phyloP scores from a whole-genome alignment of 2,329 filamentous ascomycete genomes.

The Pestalotiopsis sp. region DNA sequence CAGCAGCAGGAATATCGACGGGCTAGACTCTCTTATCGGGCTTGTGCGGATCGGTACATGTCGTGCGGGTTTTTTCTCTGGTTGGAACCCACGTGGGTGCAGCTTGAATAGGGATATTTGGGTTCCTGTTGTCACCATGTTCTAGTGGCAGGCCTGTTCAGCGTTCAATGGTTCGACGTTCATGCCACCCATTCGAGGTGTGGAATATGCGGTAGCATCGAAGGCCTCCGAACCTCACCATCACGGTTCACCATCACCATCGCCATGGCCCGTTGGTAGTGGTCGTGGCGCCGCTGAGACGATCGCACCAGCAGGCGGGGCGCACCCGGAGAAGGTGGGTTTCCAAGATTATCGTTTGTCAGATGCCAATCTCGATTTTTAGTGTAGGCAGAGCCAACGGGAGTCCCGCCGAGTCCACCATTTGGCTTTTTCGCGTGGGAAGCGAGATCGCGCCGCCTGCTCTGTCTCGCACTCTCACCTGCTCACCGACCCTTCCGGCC shows the following conservation, averaged over 20 bases:
- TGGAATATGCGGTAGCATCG: not conserved
- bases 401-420: not conserved
- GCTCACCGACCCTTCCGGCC: constrained; percentile 6
- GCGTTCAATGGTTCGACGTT: not conserved
- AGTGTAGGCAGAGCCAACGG: not conserved
- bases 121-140: not conserved
- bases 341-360: not conserved
- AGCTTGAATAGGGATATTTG: not conserved
- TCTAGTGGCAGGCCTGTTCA: too few species aligned
- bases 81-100: constrained; percentile 1
- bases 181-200: not conserved
- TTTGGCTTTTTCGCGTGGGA: not conserved
- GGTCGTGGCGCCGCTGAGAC: not conserved
- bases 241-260: not conserved
- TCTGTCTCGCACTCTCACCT: not conserved
- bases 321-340: not conserved
- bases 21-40: not conserved
- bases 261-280: not conserved
- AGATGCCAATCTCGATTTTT: not conserved
- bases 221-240: not conserved
- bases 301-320: not conserved
- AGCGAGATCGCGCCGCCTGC: not conserved
- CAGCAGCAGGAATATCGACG: not conserved
- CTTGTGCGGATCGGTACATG: not conserved
- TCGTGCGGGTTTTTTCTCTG: not conserved